Percentiles rank a stretch among this genome's conserved stretches.
Evolutionary conservation across 2,329 filamentous ascomycete species (phyloP).

Genomic region (Colletotrichum liaoningense): DNA sequence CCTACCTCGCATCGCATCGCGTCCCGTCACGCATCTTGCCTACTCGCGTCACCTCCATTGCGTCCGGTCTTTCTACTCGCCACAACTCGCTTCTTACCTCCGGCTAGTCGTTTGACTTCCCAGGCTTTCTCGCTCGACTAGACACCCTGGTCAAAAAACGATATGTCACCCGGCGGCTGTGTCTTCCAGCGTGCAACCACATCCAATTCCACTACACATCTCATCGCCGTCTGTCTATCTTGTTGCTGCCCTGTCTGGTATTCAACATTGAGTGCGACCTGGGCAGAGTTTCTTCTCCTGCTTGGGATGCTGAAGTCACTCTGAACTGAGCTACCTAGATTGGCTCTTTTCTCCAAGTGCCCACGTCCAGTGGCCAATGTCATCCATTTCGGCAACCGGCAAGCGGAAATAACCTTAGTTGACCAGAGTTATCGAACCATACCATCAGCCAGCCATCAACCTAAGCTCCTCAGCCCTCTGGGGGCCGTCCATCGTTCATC

Average conservation of each 20-base stretch:
- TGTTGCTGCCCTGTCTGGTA: constrained; percentile 4
- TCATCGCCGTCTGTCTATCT: not conserved
- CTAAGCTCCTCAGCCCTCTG: not conserved
- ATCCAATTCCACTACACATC: not conserved
- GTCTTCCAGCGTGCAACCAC: constrained; percentile 18
- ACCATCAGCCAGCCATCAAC: constrained; percentile 12
- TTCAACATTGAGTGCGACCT: not conserved
- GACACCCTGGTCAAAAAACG: constrained; percentile 12
- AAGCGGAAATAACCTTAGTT: constrained; percentile 27
- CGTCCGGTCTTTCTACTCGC: not conserved
- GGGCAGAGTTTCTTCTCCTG: not conserved
- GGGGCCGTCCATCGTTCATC: not conserved
- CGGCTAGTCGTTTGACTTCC: constrained; percentile 1
- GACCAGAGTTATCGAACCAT: constrained; percentile 20
- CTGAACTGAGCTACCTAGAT: not conserved
- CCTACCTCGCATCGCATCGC: constrained; percentile 27
- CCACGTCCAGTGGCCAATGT: constrained; percentile 5
- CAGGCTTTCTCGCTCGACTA: not conserved
- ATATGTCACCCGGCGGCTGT: constrained; percentile 25
- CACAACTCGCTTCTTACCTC: constrained; percentile 11
- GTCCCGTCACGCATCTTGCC: constrained; percentile 23
- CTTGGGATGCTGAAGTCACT: constrained; percentile 7
- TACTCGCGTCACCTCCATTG: constrained; percentile 10
- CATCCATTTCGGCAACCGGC: constrained; percentile 21
- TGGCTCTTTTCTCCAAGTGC: not conserved